These are phyloP conservation scores for Lactarius sanguifluus DNA, from an alignment of 768 basidiomycete genomes.

Conservation along the genomic window DNA sequence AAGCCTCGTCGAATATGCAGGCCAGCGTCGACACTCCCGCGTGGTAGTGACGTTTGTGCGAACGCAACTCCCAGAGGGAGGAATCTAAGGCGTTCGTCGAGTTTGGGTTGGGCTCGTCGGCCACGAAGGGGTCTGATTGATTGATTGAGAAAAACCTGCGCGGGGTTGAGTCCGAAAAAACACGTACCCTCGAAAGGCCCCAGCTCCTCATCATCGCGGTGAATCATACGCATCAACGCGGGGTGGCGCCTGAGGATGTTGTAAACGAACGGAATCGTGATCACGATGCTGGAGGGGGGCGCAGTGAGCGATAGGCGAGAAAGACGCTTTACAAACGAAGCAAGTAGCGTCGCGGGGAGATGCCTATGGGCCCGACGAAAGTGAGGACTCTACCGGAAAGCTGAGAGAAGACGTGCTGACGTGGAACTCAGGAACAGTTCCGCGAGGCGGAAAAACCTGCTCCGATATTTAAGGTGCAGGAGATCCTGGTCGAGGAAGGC, in stretches of 20 bases:
- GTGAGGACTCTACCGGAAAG: conserved; percentile 34
- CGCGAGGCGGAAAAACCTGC: conserved; percentile 90
- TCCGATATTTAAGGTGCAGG: conserved; percentile 88
- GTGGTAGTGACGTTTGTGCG: conserved; percentile 81
- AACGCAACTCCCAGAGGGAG: conserved; percentile 89
- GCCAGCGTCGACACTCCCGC: conserved; percentile 82
- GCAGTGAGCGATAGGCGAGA: conserved; percentile 80
- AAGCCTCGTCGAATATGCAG: conserved; percentile 84
- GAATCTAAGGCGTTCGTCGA: conserved; percentile 79
- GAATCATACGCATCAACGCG: conserved; percentile 90
- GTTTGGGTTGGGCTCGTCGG: conserved; percentile 67
- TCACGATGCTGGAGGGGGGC: conserved; percentile 87
- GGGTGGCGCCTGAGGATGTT: conserved; percentile 93
- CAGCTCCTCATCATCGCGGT: conserved; percentile 50
- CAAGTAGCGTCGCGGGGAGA: conserved; percentile 86
- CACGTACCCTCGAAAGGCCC: conserved; percentile 25
- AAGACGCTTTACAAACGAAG: conserved; percentile 92
- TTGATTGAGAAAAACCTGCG: background rate
- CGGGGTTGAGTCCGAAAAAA: background rate
- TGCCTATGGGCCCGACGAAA: conserved; percentile 49
- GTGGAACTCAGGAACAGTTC: conserved; percentile 92
- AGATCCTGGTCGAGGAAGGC: conserved; percentile 84
- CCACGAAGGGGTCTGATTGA: conserved; percentile 64
- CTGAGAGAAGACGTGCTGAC: conserved; percentile 40
- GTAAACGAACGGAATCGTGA: conserved; percentile 91